Conservation (phyloP, 192 early-diverging fungal genomes). For the Podila verticillata region DNA sequence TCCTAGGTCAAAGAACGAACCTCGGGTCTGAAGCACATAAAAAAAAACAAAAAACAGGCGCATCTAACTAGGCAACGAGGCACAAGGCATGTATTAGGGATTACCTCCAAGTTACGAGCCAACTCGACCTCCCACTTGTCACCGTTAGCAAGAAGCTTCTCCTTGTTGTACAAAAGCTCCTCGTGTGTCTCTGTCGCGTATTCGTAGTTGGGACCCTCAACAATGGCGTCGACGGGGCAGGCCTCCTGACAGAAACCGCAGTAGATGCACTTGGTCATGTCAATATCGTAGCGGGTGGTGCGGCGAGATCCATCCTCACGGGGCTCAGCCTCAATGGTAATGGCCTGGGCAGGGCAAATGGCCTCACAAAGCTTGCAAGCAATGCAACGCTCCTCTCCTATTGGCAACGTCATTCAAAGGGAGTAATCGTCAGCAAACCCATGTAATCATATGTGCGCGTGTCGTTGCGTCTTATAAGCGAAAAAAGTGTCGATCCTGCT, state of each 20-base stretch:
- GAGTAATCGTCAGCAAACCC: no score
- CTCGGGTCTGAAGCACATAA: no score
- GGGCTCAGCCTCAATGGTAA: conserved; percentile 97
- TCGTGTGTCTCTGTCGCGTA: conserved; percentile 97
- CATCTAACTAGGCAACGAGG: no score
- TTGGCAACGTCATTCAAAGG: not conserved
- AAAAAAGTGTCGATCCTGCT: no score
- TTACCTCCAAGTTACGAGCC: conserved; percentile 73
- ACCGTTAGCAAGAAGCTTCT: conserved; percentile 95
- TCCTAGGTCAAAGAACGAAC: not conserved
- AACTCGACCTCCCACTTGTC: conserved; percentile 98
- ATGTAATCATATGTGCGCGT: no score
- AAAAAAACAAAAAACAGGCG: no score
- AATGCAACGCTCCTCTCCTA: conserved; percentile 98
- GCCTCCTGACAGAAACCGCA: conserved; percentile 99
- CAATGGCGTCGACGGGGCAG: conserved; percentile 97
- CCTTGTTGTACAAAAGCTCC: conserved; percentile 98
- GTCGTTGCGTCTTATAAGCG: no score
- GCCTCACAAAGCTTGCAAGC: conserved; percentile 98
- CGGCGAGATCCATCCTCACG: conserved; percentile 94
- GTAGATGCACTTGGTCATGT: conserved; percentile 99
- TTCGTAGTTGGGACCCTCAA: conserved; percentile 97
- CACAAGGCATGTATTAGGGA: no score
- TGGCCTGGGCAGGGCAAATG: conserved; percentile 97
- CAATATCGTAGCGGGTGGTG: conserved; percentile 98